Evolutionary conservation across 1,139 yeast genomes (phyloP).

Genomic region (Kodamaea fungicola): DNA sequence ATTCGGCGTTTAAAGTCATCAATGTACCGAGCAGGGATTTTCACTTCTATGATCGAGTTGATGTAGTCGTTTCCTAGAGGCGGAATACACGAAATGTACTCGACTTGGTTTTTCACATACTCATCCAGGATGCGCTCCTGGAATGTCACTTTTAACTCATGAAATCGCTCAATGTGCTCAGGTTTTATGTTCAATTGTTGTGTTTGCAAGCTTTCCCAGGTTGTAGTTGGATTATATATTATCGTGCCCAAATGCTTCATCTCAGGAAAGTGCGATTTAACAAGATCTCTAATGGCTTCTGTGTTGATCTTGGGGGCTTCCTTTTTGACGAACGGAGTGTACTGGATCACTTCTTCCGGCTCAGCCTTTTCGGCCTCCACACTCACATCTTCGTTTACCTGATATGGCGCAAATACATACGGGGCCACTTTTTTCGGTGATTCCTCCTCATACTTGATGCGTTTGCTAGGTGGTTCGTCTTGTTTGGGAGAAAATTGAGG

Average conservation of each 20-base stretch:
- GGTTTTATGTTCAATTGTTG: constrained; percentile 30
- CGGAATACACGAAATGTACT: constrained; percentile 41
- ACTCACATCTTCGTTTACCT: not conserved
- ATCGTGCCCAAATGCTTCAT: constrained; percentile 58
- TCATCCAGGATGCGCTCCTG: constrained; percentile 18
- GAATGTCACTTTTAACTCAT: constrained; percentile 27
- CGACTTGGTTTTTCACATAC: constrained; percentile 11
- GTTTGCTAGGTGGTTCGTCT: not conserved
- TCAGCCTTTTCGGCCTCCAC: not conserved
- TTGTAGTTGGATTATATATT: constrained; percentile 55
- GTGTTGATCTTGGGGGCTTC: constrained; percentile 29
- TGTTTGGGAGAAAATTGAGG: constrained; percentile 2
- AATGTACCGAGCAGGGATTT: constrained; percentile 51
- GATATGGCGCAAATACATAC: too few relatives aligned
- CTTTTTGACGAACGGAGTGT: constrained; percentile 5
- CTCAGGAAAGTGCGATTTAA: constrained; percentile 43
- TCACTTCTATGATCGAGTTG: constrained; percentile 60
- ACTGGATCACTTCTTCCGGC: constrained; percentile 3
- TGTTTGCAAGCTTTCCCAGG: constrained; percentile 42
- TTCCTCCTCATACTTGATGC: not conserved
- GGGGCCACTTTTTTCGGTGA: not conserved
- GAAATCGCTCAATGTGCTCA: constrained; percentile 30
- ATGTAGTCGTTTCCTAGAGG: constrained; percentile 51
- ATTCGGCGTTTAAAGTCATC: constrained; percentile 18
- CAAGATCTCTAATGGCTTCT: constrained; percentile 41